phyloP scores from a whole-genome alignment of 768 basidiomycete species.

The Lentinula sp. region DNA sequence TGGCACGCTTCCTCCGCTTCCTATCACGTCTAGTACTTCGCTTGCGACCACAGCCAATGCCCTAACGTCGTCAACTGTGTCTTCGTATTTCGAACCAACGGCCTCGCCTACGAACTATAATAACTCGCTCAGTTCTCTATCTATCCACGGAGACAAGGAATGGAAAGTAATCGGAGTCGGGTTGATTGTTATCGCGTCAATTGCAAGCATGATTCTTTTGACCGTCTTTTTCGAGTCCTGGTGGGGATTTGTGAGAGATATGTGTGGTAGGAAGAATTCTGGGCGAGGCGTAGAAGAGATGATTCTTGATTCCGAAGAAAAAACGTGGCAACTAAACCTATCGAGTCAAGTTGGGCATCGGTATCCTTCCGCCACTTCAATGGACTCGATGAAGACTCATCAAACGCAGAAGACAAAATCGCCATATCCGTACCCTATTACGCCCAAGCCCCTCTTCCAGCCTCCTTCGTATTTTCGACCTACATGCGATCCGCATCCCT shows the following conservation, averaged over 20 bases:
- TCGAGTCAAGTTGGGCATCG: slow-evolving; percentile 41
- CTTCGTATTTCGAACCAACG: not conserved
- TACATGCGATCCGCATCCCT: slow-evolving; percentile 25
- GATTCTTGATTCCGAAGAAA: slow-evolving; percentile 59
- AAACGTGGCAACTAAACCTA: slow-evolving; percentile 51
- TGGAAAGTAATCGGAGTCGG: slow-evolving; percentile 72
- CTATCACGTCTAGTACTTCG: not conserved
- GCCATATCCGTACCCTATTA: slow-evolving; percentile 4
- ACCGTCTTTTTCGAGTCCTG: slow-evolving; percentile 70
- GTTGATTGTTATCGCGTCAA: slow-evolving; percentile 54
- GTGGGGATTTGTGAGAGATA: slow-evolving; percentile 53
- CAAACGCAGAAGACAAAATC: slow-evolving; percentile 17
- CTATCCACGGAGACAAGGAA: slow-evolving; percentile 39
- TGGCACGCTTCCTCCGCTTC: not conserved
- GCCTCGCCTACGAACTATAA: slow-evolving; percentile 11
- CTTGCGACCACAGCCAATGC: not conserved
- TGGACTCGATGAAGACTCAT: slow-evolving; percentile 24
- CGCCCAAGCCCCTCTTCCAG: slow-evolving; percentile 11
- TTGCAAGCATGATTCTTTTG: slow-evolving; percentile 49
- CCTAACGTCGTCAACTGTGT: not conserved
- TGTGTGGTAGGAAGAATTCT: slow-evolving; percentile 32
- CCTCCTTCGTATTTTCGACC: slow-evolving; percentile 18
- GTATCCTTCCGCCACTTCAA: slow-evolving; percentile 37
- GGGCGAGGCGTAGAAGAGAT: slow-evolving; percentile 41
- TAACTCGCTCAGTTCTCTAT: slow-evolving; percentile 17